These are phyloP conservation scores for Monosporascus sp. DNA, from an alignment of 2,329 filamentous ascomycete species.

Conservation along the genomic window DNA sequence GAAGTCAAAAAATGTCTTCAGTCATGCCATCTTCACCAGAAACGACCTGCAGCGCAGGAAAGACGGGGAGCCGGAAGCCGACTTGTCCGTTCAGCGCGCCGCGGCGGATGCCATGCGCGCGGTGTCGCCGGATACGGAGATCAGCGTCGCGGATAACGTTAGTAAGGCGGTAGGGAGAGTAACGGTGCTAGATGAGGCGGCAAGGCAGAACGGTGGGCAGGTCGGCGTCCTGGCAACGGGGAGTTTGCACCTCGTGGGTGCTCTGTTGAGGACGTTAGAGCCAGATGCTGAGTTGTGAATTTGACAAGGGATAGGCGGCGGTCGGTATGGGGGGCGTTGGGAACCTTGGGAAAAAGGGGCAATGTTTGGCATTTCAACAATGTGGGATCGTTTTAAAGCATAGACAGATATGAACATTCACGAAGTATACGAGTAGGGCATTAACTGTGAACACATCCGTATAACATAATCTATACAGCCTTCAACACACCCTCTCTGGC, in stretches of 20 bases:
- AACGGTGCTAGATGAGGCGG: slow-evolving; percentile 29
- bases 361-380: too few species aligned
- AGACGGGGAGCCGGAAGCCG: slow-evolving; percentile 50
- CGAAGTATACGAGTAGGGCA: too few species aligned
- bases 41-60: slow-evolving; percentile 45
- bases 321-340: too few species aligned
- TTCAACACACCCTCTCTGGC: too few species aligned
- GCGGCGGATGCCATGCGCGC: slow-evolving; percentile 57
- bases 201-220: slow-evolving; percentile 33
- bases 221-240: slow-evolving; percentile 69
- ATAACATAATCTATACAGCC: too few species aligned
- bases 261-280: slow-evolving; percentile 66
- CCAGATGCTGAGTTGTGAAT: slow-evolving; percentile 31
- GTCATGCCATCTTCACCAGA: slow-evolving; percentile 72
- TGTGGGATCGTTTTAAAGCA: too few species aligned
- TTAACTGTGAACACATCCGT: too few species aligned
- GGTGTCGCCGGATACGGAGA: slow-evolving; percentile 39
- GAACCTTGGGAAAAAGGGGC: too few species aligned
- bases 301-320: too few species aligned
- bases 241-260: slow-evolving; percentile 79
- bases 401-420: too few species aligned
- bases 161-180: slow-evolving; percentile 61
- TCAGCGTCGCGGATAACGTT: slow-evolving; percentile 59
- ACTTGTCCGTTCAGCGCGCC: slow-evolving; percentile 58
- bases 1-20: slow-evolving; percentile 46